Percentiles rank a stretch among this genome's conserved stretches.
phyloP scores from a whole-genome alignment of 208 protist species.

The Naegleria lovaniensis region DNA sequence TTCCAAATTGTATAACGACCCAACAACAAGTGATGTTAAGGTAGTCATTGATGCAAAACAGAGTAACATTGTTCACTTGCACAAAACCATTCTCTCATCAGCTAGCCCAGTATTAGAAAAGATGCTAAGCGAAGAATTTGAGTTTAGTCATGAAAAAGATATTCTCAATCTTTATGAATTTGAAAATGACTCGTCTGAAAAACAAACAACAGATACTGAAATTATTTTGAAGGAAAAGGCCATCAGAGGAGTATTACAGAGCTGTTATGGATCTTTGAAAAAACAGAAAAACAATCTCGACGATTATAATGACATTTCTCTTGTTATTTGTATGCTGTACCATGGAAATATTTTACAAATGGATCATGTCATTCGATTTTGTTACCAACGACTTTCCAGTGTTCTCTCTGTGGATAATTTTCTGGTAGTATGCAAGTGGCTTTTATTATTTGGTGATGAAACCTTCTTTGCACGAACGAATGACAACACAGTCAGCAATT shows the following conservation, averaged over 20 bases:
- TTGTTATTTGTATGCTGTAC: not conserved
- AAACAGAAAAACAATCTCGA: not conserved
- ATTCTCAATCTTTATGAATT: not conserved
- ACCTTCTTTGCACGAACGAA: not conserved
- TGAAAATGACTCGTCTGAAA: not conserved
- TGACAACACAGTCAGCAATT: not conserved
- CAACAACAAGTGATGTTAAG: not conserved
- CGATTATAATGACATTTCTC: not conserved
- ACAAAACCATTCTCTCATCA: not conserved
- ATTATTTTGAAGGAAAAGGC: not conserved
- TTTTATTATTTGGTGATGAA: not conserved
- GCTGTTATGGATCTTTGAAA: not conserved
- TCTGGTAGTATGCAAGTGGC: not conserved
- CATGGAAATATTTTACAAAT: not conserved
- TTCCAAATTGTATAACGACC: not conserved
- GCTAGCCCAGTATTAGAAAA: not conserved
- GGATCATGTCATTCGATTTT: not conserved
- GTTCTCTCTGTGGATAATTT: not conserved
- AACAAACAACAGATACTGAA: not conserved
- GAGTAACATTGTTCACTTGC: not conserved
- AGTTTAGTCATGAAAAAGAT: not conserved
- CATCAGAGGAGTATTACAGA: not conserved
- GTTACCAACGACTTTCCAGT: not conserved
- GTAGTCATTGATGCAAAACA: not conserved
- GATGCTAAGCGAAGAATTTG: not conserved